phyloP scores from a whole-genome alignment of 202 grass and related monocot species.

The Sporobolus alterniflorus region DNA sequence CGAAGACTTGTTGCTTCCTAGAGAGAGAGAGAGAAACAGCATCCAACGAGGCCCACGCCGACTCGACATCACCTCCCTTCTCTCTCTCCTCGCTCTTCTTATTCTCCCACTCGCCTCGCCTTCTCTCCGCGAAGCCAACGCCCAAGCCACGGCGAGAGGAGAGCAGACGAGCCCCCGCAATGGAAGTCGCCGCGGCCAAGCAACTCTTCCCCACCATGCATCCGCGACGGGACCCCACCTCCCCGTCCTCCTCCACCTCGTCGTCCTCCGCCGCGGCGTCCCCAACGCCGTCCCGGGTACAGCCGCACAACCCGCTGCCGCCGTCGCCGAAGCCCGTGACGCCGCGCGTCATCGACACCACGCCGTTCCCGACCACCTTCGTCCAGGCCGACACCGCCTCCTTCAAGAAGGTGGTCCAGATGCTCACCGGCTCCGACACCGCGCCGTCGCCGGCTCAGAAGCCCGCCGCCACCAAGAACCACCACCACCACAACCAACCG shows the following conservation, averaged over 20 bases:
- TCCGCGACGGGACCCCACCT: constrained; percentile 38
- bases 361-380: constrained; percentile 89
- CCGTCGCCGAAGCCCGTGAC: constrained; percentile 43
- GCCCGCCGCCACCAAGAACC: constrained; percentile 26
- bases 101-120: not conserved
- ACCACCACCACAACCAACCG: constrained; percentile 10
- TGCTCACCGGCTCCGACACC: constrained; percentile 82
- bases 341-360: constrained; percentile 61
- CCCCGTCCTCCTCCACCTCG: constrained; percentile 53
- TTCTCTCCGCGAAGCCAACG: constrained; percentile 6
- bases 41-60: constrained; percentile 20
- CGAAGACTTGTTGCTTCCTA: not conserved
- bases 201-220: constrained; percentile 42
- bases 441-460: not conserved
- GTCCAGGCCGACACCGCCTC: constrained; percentile 86
- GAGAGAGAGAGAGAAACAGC: constrained; percentile 9
- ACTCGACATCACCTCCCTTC: constrained; percentile 23
- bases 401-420: constrained; percentile 97
- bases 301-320: not conserved
- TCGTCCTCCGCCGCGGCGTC: constrained; percentile 35
- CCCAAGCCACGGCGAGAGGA: not conserved
- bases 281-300: not conserved
- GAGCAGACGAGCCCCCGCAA: not conserved
- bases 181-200: constrained; percentile 50
- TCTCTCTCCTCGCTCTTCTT: not conserved